These are phyloP conservation scores for Obelidium mucronatum DNA, from an alignment of 192 early-diverging fungal species.

Conservation along the genomic window DNA sequence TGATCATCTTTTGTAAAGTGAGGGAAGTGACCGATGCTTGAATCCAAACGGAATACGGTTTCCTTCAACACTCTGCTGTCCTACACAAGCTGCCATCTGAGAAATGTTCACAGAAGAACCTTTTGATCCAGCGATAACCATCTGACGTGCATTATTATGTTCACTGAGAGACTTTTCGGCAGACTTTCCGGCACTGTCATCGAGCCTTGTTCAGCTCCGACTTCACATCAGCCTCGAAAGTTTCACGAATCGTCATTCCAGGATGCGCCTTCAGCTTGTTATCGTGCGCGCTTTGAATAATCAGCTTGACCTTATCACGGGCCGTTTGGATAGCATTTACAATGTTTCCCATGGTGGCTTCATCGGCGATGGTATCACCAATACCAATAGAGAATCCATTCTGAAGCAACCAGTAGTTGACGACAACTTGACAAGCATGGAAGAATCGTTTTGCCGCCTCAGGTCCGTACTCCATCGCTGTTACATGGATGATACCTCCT, in stretches of 20 bases:
- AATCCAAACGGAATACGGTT: slow-evolving; percentile 98
- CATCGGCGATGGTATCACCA: slow-evolving; percentile 96
- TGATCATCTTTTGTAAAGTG: slow-evolving; percentile 98
- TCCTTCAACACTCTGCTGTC: slow-evolving; percentile 99
- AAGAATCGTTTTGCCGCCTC: slow-evolving; percentile 89
- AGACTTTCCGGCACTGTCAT: slow-evolving; percentile 88
- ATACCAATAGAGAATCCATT: slow-evolving; percentile 97
- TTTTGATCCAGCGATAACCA: slow-evolving; percentile 96
- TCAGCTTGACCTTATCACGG: slow-evolving; percentile 78
- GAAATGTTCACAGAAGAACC: slow-evolving; percentile 96
- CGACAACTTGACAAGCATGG: slow-evolving; percentile 89
- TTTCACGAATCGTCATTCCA: slow-evolving; percentile 92
- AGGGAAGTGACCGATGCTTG: slow-evolving; percentile 92
- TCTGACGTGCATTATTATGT: slow-evolving; percentile 95
- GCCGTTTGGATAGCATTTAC: slow-evolving; percentile 77
- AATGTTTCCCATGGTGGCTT: slow-evolving; percentile 78
- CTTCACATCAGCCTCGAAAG: slow-evolving; percentile 91
- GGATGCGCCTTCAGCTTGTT: slow-evolving; percentile 84
- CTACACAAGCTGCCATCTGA: slow-evolving; percentile 99
- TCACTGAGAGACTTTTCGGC: slow-evolving; percentile 84
- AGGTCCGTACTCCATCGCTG: slow-evolving; percentile 91
- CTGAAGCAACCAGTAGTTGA: slow-evolving; percentile 95
- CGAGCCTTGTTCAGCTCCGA: slow-evolving; percentile 86
- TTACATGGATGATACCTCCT: slow-evolving; percentile 92
- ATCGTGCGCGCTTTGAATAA: slow-evolving; percentile 83